Base-by-base conservation (phyloP, 768 basidiomycete genomes). In the Hirschioporus abietinus region DNA sequence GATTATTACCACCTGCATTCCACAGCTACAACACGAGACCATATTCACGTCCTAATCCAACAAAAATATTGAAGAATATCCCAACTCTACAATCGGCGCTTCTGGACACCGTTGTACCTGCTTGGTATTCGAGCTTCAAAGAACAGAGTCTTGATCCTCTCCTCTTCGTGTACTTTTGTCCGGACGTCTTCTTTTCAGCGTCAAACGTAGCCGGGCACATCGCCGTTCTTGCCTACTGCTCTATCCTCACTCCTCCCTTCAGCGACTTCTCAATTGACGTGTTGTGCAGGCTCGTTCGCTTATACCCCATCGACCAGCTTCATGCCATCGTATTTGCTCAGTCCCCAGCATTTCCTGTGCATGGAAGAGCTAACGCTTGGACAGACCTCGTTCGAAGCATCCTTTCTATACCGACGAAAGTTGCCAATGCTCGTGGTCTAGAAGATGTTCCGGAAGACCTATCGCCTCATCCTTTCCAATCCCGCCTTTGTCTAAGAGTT, bases 81-180 rank as follows among this genome's bases (percentile, higher is more conserved):
- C 84, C 88, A 3, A 72, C 76, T 1, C 76, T 95, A n/a, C 94
- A 96, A 71, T 79, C 81, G 62, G 80, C 78, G 10, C 74, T 96
- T 15, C 72, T 96, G 27, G 83, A 84, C 68, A 80, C 86, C 68
- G 79, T 93, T 63, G 73, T 87, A 3, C 91, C 92, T 0, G 83
- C 84, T 35, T 96, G 93, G 92, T 83, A 86, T 52, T 70, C 78
- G 1, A 66, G 74, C 3, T 78, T 95, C 57, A 74, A 76, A n/a
- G 82, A 88, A 66, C 76, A 85, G 36, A 74, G 82, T 25, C 76
- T 79, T 12, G 75, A 75, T 15, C 64, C 74, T 1, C 75, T 93
- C 20, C 70, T 87, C 0, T 82, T 87, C 57, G 87, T 89, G 67
- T 93, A 88, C 74, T 94, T 95, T 72, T 87, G 86, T 71, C 93